Base-by-base conservation (phyloP, 1,284 basidiomycete species). In the Apiotrichum akiyoshidainum region DNA sequence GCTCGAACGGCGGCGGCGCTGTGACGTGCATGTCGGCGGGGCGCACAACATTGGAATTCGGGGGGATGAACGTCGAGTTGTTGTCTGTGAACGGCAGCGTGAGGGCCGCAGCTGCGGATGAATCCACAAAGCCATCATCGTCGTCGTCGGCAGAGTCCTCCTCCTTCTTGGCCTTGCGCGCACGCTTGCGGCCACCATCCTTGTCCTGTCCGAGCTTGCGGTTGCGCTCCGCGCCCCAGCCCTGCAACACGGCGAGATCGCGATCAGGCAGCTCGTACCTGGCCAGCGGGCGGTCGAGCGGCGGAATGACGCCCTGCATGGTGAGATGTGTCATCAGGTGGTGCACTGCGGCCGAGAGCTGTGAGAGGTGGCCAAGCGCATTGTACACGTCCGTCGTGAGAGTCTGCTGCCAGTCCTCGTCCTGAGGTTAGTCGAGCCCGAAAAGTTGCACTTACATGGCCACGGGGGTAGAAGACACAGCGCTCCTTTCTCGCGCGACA, bases 351-450 rank as follows among this genome's bases (percentile, higher is more conserved):
- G 57, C 47, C 0, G 71, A 71, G 4, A 76, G 57, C 31, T 71
- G 59, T 2, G 65, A 44, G 26, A 73, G 57, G 35, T 76, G 71
- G 1, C 44, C 42, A 10, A 72, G 59, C 9, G 68, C 71, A 16
- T 52, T 44, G 59, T 69, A 71, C 16, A 73, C 40, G 49, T 74
- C 74, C 12, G 58, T 40, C 5, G 64, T 66, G 44, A 76, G 46
- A 0, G 64, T 71, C 53, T 74, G 74, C 59, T 76, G 72, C 66
- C 66, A 71, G 49, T 76, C 72, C 40, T 74, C 74, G 49, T 74
- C 74, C 71, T 76, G 55, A 3, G 6, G 34, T 41, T 16, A 51
- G 48, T 11, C 14, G 6, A 14, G 8, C 12, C 9, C 1, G 7
- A 21, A n/a, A 10, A 33, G n/a, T n/a, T 5, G 9, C 13, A 67